A percentile compares a stretch with the other conserved stretches of the same genome.
These are phyloP conservation scores for Chlorophyllum brunneum DNA, from an alignment of 768 basidiomycete species.

Conservation along the genomic window DNA sequence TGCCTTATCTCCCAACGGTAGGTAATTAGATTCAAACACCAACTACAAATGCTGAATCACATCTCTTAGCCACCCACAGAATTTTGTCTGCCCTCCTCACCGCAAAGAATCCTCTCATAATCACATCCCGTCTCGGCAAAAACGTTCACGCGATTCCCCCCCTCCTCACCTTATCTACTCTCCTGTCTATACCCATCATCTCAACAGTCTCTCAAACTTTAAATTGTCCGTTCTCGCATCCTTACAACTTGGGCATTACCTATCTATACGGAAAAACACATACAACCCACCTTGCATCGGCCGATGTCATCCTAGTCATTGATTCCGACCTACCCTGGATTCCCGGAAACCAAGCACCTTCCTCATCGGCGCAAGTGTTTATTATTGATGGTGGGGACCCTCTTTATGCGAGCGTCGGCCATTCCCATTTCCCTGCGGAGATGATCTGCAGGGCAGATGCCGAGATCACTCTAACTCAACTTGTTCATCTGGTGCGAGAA, in stretches of 20 bases:
- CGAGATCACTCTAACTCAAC: constrained; percentile 45
- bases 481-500: constrained; percentile 33
- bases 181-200: constrained; percentile 53
- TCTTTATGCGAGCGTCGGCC: constrained; percentile 46
- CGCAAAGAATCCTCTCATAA: constrained; percentile 55
- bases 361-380: constrained; percentile 44
- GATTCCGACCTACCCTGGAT: constrained; percentile 70
- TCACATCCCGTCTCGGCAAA: constrained; percentile 61
- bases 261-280: constrained; percentile 44
- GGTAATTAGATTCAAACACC: background rate
- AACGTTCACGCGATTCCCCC: constrained; percentile 42
- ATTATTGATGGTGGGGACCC: constrained; percentile 62
- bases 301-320: constrained; percentile 63
- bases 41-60: background rate
- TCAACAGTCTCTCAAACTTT: constrained; percentile 46
- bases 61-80: constrained; percentile 24
- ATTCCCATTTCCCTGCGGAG: constrained; percentile 52
- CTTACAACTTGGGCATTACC: constrained; percentile 47
- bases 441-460: constrained; percentile 57
- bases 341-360: constrained; percentile 42
- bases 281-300: constrained; percentile 42
- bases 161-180: constrained; percentile 44
- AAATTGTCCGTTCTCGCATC: constrained; percentile 55
- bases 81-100: constrained; percentile 47
- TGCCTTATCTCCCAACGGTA: constrained; percentile 40